A percentile compares a stretch with the other conserved stretches of the same genome.
phyloP scores from a whole-genome alignment of 805 yeast species.

The Myxozyma vanderwaltii region DNA sequence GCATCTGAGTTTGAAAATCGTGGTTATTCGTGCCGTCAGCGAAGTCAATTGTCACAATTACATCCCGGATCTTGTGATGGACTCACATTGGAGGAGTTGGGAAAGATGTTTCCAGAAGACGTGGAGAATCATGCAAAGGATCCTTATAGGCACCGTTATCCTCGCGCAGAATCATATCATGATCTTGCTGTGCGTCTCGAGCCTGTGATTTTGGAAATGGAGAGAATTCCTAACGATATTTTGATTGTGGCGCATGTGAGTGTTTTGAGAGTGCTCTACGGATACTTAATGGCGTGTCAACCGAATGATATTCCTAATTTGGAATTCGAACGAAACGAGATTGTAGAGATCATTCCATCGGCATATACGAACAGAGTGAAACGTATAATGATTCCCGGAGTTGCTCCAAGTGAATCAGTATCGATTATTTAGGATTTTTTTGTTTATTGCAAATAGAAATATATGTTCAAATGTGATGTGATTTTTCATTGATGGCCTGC shows the following conservation, averaged over 20 bases:
- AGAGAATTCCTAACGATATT: conserved; percentile 77
- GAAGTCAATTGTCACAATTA: conserved; percentile 82
- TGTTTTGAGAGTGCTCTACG: conserved; percentile 83
- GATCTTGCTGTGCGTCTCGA: conserved; percentile 94
- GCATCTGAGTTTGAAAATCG: conserved; percentile 65
- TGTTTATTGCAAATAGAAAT: too few species aligned
- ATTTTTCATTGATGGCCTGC: too few species aligned
- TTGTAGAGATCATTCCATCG: conserved; percentile 83
- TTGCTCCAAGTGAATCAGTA: conserved; percentile 11
- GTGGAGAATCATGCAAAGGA: conserved; percentile 65
- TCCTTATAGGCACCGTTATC: conserved; percentile 90
- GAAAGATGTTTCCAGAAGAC: conserved; percentile 65
- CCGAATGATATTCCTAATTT: conserved; percentile 82
- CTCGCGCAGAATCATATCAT: conserved; percentile 93
- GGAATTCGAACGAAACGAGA: conserved; percentile 75
- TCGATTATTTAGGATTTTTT: not conserved
- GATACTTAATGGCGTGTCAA: conserved; percentile 90
- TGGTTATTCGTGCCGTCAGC: conserved; percentile 67
- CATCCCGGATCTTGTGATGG: conserved; percentile 88
- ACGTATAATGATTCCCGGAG: conserved; percentile 44
- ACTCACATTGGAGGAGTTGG: conserved; percentile 61
- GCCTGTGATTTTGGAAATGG: conserved; percentile 90
- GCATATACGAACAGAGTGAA: conserved; percentile 78
- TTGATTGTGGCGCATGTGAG: conserved; percentile 92
- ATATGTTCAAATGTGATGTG: too few species aligned